Evolutionary conservation across 2,329 filamentous ascomycete genomes (phyloP), one percentile per base, ranked within the genome.

Genomic region (Aspergillus felis): DNA sequence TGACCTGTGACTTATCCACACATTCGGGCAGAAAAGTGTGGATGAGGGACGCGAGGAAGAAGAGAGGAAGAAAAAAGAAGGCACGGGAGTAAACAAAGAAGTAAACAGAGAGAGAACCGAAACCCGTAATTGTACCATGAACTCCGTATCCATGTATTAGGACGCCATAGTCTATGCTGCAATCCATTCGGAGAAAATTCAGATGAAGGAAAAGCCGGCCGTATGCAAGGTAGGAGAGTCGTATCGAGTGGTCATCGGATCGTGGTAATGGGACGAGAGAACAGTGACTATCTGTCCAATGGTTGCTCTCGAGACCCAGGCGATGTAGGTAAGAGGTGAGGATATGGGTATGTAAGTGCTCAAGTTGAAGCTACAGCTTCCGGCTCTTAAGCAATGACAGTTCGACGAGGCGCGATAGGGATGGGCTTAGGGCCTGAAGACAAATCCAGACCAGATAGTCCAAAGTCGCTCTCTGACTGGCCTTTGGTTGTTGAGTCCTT

Each of bases 401-500:
- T 64, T 35, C 69, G 71, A 27, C 72, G 71, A 41, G 70, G 63
- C 32, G 68, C 68, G 48, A 76, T 75, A 1, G 72, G 72, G 25
- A 76, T 76, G 6, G 73, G 72, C 53, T 73, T 70, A 1, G 73
- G 72, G 20, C 66, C 69, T 17, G 73, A 65, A 25, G 72, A 68
- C 14, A 74, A 62, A 25, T 73, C 66, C 28, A 76, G 59, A 20
- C 64, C 68, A 3, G 72, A 65, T 55, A 75, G 58, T 8, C 70
- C 69, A 28, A 75, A 59, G 27, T 74, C 70, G 48, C 66, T 66
- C 53, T 59, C 61, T 42, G 59, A 41, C 48, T 61, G 50, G 60
- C 57, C 51, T 64, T 64, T 32, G 57, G 53, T 20, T 63, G 64
- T 14, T 24, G 44, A 47, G 22, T 63, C 58, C 41, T 63, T 65